Conservation (phyloP, 2,329 filamentous ascomycete genomes). For the Berkeleyomyces rouxiae region DNA sequence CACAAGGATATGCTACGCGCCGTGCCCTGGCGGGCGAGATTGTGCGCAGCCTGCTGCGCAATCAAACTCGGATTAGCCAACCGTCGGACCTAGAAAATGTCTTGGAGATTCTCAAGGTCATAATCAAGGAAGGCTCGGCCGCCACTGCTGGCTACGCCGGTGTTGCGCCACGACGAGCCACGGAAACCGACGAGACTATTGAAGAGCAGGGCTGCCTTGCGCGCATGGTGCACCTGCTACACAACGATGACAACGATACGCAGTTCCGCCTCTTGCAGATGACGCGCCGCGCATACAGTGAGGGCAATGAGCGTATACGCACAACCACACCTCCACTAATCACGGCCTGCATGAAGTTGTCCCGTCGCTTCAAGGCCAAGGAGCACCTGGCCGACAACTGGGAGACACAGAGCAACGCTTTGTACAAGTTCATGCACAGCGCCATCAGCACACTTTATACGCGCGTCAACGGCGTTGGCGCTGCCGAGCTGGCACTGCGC, state of each 20-base stretch:
- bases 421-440: conserved; percentile 93
- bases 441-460: conserved; percentile 75
- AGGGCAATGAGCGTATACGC: conserved; percentile 88
- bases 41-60: conserved; percentile 63
- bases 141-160: conserved; percentile 71
- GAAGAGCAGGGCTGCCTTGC: conserved; percentile 97
- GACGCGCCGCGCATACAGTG: conserved; percentile 68
- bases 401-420: conserved; percentile 49
- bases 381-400: conserved; percentile 63
- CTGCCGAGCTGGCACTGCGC: conserved; percentile 74
- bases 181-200: conserved; percentile 90
- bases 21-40: conserved; percentile 84
- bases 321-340: conserved; percentile 89
- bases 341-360: conserved; percentile 77
- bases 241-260: conserved; percentile 72
- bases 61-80: conserved; percentile 64
- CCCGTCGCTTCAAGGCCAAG: conserved; percentile 70
- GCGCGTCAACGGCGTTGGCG: conserved; percentile 58
- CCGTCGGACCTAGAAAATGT: conserved; percentile 73
- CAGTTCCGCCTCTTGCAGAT: conserved; percentile 89
- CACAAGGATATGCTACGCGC: conserved; percentile 83
- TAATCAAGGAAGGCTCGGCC: conserved; percentile 87
- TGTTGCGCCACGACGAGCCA: conserved; percentile 53
- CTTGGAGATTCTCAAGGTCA: conserved; percentile 70
- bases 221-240: conserved; percentile 74